phyloP scores from a whole-genome alignment of 768 basidiomycete species.

The Auricularia sp. region DNA sequence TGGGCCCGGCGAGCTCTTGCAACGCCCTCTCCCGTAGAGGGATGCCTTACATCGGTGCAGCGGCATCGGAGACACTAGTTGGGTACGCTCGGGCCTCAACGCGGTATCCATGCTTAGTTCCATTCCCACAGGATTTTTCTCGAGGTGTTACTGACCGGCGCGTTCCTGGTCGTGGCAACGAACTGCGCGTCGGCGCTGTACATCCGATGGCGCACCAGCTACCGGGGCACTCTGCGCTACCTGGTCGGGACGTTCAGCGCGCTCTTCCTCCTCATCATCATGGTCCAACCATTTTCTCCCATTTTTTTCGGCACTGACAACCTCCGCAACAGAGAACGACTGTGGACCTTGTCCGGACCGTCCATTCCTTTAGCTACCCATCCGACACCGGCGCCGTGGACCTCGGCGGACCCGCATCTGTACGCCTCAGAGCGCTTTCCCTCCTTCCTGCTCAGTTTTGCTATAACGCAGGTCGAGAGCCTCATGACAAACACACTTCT shows the following conservation, averaged over 20 bases:
- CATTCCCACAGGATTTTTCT: not conserved
- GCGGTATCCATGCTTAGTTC: not conserved
- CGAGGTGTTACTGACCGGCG: not conserved
- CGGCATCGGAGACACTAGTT: not conserved
- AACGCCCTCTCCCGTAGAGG: too few species aligned
- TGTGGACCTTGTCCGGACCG: not conserved
- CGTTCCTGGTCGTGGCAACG: not conserved
- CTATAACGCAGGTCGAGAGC: not conserved
- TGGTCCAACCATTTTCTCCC: not conserved
- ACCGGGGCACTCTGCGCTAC: not conserved
- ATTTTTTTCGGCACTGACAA: too few species aligned
- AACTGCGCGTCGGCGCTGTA: not conserved
- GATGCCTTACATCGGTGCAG: not conserved
- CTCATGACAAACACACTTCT: not conserved
- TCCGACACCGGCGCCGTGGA: not conserved
- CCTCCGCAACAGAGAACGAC: not conserved
- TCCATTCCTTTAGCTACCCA: not conserved
- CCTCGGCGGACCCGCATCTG: not conserved
- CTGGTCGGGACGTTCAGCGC: not conserved
- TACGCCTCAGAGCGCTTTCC: not conserved
- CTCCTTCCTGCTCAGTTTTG: not conserved
- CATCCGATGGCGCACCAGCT: not conserved
- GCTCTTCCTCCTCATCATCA: not conserved
- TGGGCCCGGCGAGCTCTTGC: too few species aligned
- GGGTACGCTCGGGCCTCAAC: not conserved